These are phyloP conservation scores for Alisma plantagoaquatica DNA, from an alignment of 106 monocot genomes.

Conservation along the genomic window DNA sequence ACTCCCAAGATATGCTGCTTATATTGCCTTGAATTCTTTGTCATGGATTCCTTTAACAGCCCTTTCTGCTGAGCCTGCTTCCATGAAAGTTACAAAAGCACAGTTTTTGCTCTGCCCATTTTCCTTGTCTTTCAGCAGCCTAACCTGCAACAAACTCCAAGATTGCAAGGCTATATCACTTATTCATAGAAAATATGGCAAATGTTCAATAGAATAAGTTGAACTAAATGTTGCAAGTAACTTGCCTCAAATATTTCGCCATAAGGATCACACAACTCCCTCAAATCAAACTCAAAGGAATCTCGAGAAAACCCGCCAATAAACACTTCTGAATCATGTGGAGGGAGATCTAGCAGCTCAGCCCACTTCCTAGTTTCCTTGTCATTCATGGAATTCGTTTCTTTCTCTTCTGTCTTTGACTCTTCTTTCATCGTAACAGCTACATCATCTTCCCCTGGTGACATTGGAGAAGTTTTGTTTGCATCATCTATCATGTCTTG, in stretches of 20 bases:
- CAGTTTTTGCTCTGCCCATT: constrained; percentile 82
- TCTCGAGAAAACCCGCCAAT: constrained; percentile 84
- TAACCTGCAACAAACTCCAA: constrained; percentile 28
- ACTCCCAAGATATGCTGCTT: too few species aligned
- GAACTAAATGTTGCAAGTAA: not conserved
- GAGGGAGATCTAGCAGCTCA: constrained; percentile 80
- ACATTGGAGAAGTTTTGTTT: too few species aligned
- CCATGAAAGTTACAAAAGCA: constrained; percentile 74
- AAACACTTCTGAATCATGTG: constrained; percentile 94
- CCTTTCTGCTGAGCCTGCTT: constrained; percentile 62
- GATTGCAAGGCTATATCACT: constrained; percentile 1
- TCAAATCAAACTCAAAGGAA: constrained; percentile 69
- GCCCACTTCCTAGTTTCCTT: constrained; percentile 37
- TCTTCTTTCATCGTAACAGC: too few species aligned
- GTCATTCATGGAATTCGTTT: constrained; percentile 18
- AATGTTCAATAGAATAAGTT: not conserved
- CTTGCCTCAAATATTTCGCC: constrained; percentile 92
- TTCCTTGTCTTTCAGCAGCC: constrained; percentile 81
- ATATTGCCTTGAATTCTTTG: constrained; percentile 72
- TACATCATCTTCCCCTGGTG: too few species aligned
- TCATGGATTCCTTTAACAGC: constrained; percentile 84
- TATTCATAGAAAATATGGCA: too few species aligned
- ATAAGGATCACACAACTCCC: constrained; percentile 73
- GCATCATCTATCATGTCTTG: not conserved
- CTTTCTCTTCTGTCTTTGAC: constrained; percentile 8